Evolutionary conservation across 2,329 filamentous ascomycete genomes (phyloP).

Genomic region (Didymellaceae sp.): DNA sequence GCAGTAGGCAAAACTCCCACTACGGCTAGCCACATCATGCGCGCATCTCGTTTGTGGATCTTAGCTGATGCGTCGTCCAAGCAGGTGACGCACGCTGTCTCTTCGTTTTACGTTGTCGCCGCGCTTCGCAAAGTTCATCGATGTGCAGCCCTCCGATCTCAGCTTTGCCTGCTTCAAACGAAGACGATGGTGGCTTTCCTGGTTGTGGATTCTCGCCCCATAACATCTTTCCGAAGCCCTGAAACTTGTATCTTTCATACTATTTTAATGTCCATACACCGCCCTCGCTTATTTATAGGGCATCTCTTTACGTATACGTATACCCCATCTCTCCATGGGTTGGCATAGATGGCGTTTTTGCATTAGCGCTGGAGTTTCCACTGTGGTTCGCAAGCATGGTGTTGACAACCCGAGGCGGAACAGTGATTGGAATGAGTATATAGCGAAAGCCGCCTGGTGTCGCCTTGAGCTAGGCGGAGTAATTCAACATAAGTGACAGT

Average conservation of each 20-base stretch:
- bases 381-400: neutral
- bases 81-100: slow-evolving; percentile 1
- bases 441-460: no score
- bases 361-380: slow-evolving; percentile 42
- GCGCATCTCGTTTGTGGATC: neutral
- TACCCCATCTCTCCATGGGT: slow-evolving; percentile 10
- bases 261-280: slow-evolving; percentile 16
- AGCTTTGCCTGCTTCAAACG: neutral
- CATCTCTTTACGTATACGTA: slow-evolving; percentile 15
- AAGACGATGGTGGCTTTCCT: neutral
- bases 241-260: slow-evolving; percentile 9
- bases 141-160: neutral
- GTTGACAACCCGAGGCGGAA: no score
- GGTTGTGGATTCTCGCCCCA: slow-evolving; percentile 6
- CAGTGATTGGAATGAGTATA: no score
- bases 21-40: slow-evolving; percentile 30
- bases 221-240: slow-evolving; percentile 22
- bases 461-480: no score
- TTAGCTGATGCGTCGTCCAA: neutral
- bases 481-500: no score
- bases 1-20: slow-evolving; percentile 46
- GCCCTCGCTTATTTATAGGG: neutral
- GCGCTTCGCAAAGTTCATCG: neutral
- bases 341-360: slow-evolving; percentile 28
- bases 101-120: neutral